Evolutionary conservation across 192 early-diverging fungal genomes (phyloP).

Genomic region (Hyaloraphidium curvatum): DNA sequence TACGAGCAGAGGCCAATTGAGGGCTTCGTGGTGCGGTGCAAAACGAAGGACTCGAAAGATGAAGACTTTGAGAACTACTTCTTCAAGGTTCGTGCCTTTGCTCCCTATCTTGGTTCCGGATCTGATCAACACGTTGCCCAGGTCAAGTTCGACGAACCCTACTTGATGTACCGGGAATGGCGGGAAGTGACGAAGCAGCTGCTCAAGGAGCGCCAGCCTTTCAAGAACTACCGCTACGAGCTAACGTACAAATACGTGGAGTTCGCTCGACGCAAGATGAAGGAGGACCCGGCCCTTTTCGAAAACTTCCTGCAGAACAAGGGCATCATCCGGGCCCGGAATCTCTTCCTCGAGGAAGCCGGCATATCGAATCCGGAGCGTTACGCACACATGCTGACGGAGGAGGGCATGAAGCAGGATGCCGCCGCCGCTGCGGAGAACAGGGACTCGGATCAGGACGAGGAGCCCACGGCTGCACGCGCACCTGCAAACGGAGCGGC

Average conservation of each 20-base stretch:
- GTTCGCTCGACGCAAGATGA: slow-evolving; percentile 47
- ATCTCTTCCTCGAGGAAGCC: slow-evolving; percentile 45
- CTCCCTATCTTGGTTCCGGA: neutral
- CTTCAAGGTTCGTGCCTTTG: slow-evolving; percentile 37
- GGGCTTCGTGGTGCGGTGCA: slow-evolving; percentile 81
- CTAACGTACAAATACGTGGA: slow-evolving; percentile 50
- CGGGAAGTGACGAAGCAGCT: slow-evolving; percentile 69
- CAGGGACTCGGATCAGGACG: slow-evolving; percentile 7
- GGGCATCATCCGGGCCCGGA: slow-evolving; percentile 64
- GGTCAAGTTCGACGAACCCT: slow-evolving; percentile 86
- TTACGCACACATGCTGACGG: neutral
- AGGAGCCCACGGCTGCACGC: slow-evolving; percentile 1
- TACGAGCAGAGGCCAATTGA: slow-evolving; percentile 59
- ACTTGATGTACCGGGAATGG: slow-evolving; percentile 91
- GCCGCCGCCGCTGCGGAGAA: slow-evolving; percentile 7
- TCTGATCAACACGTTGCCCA: neutral
- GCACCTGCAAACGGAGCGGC: slow-evolving; percentile 3
- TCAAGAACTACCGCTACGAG: slow-evolving; percentile 19
- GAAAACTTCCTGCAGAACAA: slow-evolving; percentile 38
- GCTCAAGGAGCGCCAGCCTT: slow-evolving; percentile 16
- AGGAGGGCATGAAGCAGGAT: neutral
- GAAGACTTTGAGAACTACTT: slow-evolving; percentile 19
- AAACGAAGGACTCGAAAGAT: slow-evolving; percentile 5
- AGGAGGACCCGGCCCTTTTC: slow-evolving; percentile 43
- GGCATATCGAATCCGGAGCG: slow-evolving; percentile 5